A percentile compares a stretch with the other conserved stretches of the same genome.
phyloP scores from a whole-genome alignment of 1,284 basidiomycete genomes.

The Inonotus hispidus region DNA sequence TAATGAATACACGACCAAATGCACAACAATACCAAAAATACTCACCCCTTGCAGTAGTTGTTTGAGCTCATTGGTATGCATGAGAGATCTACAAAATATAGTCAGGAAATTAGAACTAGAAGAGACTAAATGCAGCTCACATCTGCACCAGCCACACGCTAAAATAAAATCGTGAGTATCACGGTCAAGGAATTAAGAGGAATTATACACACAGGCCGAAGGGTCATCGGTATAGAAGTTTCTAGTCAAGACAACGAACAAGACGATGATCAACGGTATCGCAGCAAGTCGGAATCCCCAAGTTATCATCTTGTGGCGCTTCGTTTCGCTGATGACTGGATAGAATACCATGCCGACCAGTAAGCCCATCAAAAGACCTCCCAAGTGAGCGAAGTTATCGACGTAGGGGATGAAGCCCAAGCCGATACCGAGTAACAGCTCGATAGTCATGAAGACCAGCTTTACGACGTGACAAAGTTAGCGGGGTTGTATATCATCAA shows the following conservation, averaged over 20 bases:
- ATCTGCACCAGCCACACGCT: conserved; percentile 89
- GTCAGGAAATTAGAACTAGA: not conserved
- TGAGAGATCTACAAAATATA: conserved; percentile 45
- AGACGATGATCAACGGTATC: conserved; percentile 66
- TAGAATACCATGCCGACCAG: conserved; percentile 80
- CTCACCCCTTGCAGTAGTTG: conserved; percentile 68
- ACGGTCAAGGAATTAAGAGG: not conserved
- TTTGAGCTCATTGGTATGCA: conserved; percentile 80
- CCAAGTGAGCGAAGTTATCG: conserved; percentile 78
- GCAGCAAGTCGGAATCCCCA: conserved; percentile 73
- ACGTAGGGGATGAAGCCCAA: conserved; percentile 82
- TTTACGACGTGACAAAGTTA: conserved; percentile 26
- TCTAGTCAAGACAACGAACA: conserved; percentile 77
- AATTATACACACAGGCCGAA: conserved; percentile 53
- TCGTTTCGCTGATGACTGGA: conserved; percentile 81
- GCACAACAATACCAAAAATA: conserved; percentile 2
- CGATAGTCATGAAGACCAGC: conserved; percentile 78
- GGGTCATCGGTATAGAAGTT: conserved; percentile 91
- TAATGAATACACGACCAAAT: not conserved
- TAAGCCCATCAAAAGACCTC: conserved; percentile 81
- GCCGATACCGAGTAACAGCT: conserved; percentile 79
- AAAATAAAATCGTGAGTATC: conserved; percentile 3
- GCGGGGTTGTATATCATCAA: not conserved
- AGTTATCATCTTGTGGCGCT: conserved; percentile 67
- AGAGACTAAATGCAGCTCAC: not conserved